Evolutionary conservation across 345 rosid species (phyloP), one percentile per base, ranked within the genome.

Genomic region (Melaleuca quinquenervia): DNA sequence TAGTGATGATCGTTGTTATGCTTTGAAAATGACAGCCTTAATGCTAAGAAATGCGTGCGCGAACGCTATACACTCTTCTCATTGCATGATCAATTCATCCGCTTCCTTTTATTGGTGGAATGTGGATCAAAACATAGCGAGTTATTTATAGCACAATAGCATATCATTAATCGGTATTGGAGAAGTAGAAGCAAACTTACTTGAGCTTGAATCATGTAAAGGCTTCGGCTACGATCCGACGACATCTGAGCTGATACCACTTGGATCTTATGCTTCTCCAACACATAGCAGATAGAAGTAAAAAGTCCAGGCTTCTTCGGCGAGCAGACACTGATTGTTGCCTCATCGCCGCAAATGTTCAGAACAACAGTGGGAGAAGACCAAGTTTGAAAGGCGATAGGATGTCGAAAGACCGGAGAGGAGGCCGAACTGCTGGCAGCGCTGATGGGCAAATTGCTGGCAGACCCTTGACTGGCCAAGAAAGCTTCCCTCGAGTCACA

Each of bases 251-350:
- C 91, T 10, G 95, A 89, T 2, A 94, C 86, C 75, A 91, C 91
- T 58, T 91, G 93, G 89, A 93, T 76, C 74, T 90, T 86, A 84
- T 93, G 90, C 89, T 92, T 94, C 87, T 92, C 90, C 14, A 94
- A 85, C 60, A 91, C 90, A 85, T 82, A 88, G 62, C 90, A 78
- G 49, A 93, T 88, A 58, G 90, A 82, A 84, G 91, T 15, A 22
- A 94, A 88, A 22, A 90, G 56, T 13, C 95, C 93, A 1, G 90
- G 86, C 89, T 87, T 91, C 88, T 84, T 87, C 1, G 85, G 29
- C 2, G 94, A 87, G 83, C 95, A 94, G 32, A 94, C 85, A 18
- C 88, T 88, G 89, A 94, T 88, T 27, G 90, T 92, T 3, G 93
- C 96, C 60, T 90, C 91, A 52, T 90, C 87, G 0, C 93, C 94